Evolutionary conservation across 306 rosid genomes (phyloP).

Genomic region (Crataegus laevigata): DNA sequence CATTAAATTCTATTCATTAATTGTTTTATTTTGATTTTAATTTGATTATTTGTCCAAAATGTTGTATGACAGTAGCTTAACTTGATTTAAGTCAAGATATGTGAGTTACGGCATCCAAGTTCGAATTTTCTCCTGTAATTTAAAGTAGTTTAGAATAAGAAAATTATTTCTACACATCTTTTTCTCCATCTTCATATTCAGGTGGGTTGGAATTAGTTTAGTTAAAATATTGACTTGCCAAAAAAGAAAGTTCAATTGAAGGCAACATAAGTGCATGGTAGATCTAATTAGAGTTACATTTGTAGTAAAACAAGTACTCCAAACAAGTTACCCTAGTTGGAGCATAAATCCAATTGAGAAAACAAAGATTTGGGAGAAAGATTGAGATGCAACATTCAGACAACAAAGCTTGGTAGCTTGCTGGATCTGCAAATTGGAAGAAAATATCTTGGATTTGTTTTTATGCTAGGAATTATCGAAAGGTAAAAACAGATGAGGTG

Average conservation of each 20-base stretch:
- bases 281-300: neutral
- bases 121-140: too few species aligned
- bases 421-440: slow-evolving; percentile 11
- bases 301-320: neutral
- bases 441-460: neutral
- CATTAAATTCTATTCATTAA: slow-evolving; percentile 21
- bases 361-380: neutral
- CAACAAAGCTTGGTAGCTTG: neutral
- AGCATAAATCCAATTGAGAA: neutral
- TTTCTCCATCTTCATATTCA: neutral
- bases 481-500: neutral
- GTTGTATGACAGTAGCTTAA: neutral
- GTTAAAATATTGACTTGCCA: neutral
- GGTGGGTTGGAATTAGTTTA: neutral
- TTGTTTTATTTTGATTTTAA: neutral
- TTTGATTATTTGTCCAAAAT: neutral
- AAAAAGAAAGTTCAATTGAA: neutral
- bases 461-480: slow-evolving; percentile 7
- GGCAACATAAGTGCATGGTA: neutral
- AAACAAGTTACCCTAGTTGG: slow-evolving; percentile 1
- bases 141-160: too few species aligned
- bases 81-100: neutral
- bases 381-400: neutral
- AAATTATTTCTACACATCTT: too few species aligned
- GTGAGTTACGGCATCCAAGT: neutral